phyloP scores from a whole-genome alignment of 805 yeast genomes.

The Candida endomychidarum region DNA sequence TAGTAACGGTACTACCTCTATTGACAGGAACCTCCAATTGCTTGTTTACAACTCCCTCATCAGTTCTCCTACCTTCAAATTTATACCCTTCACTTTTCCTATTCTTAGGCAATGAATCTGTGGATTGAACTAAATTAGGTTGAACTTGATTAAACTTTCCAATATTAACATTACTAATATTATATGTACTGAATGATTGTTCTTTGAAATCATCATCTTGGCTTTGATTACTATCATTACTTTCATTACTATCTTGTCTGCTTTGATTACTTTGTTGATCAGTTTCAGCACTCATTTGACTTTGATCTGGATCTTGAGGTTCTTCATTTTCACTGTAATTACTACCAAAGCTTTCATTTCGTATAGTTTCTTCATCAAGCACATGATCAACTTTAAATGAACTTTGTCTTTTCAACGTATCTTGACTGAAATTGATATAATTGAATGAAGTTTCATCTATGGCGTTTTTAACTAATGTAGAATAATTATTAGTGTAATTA shows the following conservation, averaged over 20 bases:
- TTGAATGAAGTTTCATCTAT: conserved; percentile 10
- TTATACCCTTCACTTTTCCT: too few relatives aligned
- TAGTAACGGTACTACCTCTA: conserved; percentile 2
- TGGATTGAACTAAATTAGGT: conserved; percentile 4
- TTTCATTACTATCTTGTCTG: too few relatives aligned
- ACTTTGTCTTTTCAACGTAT: conserved; percentile 7
- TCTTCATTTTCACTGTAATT: not conserved
- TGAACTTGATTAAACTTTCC: conserved; percentile 4
- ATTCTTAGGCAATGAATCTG: conserved; percentile 2
- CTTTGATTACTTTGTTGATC: too few relatives aligned
- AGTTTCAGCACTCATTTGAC: too few relatives aligned
- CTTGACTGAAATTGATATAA: conserved; percentile 18
- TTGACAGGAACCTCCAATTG: too few relatives aligned
- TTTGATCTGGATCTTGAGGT: not conserved
- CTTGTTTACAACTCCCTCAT: too few relatives aligned
- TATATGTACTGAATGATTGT: conserved; percentile 3
- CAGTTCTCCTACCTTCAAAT: too few relatives aligned
- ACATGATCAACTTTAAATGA: not conserved
- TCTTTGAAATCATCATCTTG: conserved; percentile 7
- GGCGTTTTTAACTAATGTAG: conserved; percentile 15
- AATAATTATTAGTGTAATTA: conserved; percentile 12
- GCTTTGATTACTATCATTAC: too few relatives aligned
- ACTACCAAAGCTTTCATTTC: not conserved
- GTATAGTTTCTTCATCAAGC: conserved; percentile 6
- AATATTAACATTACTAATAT: conserved; percentile 7